phyloP scores from a whole-genome alignment of 306 rosid genomes.

The Malus domestica region DNA sequence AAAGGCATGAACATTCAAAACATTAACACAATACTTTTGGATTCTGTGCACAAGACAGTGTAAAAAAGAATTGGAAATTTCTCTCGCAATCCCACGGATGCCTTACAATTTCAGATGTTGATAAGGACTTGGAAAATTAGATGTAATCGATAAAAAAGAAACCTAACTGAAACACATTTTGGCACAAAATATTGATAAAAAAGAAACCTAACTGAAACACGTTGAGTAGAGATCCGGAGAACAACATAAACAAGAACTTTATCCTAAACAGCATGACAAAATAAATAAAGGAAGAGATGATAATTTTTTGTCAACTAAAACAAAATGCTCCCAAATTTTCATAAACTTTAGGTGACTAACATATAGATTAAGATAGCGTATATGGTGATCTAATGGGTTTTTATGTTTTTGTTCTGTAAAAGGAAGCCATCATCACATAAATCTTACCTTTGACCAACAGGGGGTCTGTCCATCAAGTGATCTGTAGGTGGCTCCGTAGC shows the following conservation, averaged over 20 bases:
- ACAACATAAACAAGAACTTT: not conserved
- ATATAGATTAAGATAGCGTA: too few species aligned
- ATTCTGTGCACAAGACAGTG: not conserved
- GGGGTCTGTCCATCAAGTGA: too few species aligned
- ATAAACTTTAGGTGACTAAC: too few species aligned
- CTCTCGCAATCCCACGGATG: not conserved
- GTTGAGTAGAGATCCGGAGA: not conserved
- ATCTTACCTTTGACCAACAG: too few species aligned
- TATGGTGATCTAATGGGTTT: too few species aligned
- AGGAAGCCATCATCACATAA: too few species aligned
- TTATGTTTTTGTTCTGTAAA: too few species aligned
- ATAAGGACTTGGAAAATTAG: not conserved
- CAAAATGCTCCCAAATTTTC: too few species aligned
- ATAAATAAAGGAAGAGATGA: too few species aligned
- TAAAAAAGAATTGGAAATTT: not conserved
- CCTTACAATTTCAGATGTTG: not conserved
- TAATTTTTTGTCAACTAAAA: too few species aligned
- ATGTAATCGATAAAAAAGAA: not conserved
- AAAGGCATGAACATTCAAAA: not conserved
- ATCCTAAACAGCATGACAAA: not conserved
- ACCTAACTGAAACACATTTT: not conserved
- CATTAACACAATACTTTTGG: not conserved
- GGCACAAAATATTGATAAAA: not conserved
- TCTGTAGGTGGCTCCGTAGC: too few species aligned
- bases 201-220: too few species aligned